phyloP scores from a whole-genome alignment of 306 rosid species.

The Hylodesmum podocarpum region DNA sequence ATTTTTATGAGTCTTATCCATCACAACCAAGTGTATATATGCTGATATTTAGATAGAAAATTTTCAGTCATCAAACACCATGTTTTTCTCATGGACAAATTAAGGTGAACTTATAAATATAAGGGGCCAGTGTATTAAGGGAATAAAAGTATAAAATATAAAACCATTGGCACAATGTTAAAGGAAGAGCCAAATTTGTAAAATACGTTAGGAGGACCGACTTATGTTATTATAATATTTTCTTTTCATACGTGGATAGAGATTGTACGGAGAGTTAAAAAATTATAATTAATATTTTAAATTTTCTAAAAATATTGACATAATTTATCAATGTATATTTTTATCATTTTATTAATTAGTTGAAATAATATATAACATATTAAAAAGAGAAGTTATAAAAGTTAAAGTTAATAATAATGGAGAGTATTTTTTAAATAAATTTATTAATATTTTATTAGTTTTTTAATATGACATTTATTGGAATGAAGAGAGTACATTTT shows the following conservation, averaged over 20 bases:
- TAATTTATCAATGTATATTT: no score
- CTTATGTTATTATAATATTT: not conserved
- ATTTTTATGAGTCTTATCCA: not conserved
- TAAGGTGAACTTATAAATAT: not conserved
- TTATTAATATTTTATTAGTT: no score
- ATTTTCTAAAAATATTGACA: no score
- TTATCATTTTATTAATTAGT: no score
- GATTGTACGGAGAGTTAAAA: no score
- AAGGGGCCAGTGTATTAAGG: not conserved
- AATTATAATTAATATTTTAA: no score
- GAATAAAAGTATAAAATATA: not conserved
- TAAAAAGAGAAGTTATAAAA: no score
- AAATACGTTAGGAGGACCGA: not conserved
- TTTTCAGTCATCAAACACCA: not conserved
- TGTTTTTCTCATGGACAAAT: not conserved
- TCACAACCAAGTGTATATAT: not conserved
- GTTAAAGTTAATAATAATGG: no score
- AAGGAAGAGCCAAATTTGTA: not conserved
- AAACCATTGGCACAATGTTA: not conserved
- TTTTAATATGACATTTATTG: no score
- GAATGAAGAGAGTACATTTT: no score
- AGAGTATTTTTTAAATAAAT: no score
- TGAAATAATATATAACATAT: no score
- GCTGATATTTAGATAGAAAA: not conserved
- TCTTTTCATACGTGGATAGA: not conserved